Base-by-base conservation (phyloP, 495 filamentous ascomycete species). In the Aspergillus olivimuriae region DNA sequence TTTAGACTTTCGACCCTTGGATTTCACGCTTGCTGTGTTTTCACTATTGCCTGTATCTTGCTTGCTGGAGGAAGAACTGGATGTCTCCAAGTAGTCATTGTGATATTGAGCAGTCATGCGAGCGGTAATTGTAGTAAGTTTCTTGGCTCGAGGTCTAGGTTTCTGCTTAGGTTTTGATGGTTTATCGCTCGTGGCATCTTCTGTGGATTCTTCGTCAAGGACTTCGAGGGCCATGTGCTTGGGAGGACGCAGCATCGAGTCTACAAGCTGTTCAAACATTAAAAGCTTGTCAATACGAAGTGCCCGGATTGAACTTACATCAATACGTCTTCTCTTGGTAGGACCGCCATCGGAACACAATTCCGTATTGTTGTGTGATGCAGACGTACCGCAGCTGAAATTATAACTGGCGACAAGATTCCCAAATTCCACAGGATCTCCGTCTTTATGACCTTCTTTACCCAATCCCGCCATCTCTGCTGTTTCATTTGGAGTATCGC, bases 41-140 rank as follows among this genome's bases (percentile, higher is more conserved):
- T 44, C 61, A 2, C 54, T 48, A 9, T 55, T 44, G 10, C 67
- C 53, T n/a, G 53, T 46, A 12, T 56, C 39, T 20, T 62, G 24
- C 24, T 56, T 39, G 1, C 45, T 43, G 3, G 35, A n/a, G n/a
- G n/a, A 32, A 19, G 31, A 33, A 10, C 42, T 38, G 15, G 52
- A 35, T 4, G 43, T 41, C 34, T 58, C 39, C 11, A 23, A 18
- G 34, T 51, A 46, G 6, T 51, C 45, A 3, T 40, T 35, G 16
- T 48, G 41, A 58, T 94, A 95, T n/a, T 80, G 79, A 17, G 84
- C 82, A 3, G 82, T 95, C 18, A 89, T 88, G 34, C 84, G 68
- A 40, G 83, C 88, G 2, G 91, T 97, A 41, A 97, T 82, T 5
- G 91, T 97, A 30, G 78, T 82, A 0, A 82, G 63, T 57, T 87